A percentile compares a stretch with the other conserved stretches of the same genome.
Evolutionary conservation across 352 stramenopile genomes (phyloP).

Genomic region (Pythium grandisporangium): DNA sequence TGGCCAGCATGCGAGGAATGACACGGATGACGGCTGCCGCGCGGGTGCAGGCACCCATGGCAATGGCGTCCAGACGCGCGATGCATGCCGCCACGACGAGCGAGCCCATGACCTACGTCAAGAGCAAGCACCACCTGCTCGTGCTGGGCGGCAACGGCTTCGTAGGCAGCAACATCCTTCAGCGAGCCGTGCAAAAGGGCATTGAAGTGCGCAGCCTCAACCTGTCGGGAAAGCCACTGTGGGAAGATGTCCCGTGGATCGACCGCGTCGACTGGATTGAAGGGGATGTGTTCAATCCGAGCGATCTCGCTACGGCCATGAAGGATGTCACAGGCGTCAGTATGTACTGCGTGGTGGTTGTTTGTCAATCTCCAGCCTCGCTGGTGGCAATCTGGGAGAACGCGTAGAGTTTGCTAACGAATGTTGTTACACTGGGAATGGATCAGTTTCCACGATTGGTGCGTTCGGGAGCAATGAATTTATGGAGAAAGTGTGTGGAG

Average conservation of each 20-base stretch:
- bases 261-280: slow-evolving; percentile 83
- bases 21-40: too few species aligned
- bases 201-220: slow-evolving; percentile 85
- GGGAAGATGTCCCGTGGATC: slow-evolving; percentile 71
- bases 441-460: slow-evolving; percentile 76
- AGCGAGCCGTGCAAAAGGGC: slow-evolving; percentile 80
- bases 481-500: slow-evolving; percentile 86
- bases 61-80: too few species aligned
- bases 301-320: slow-evolving; percentile 53
- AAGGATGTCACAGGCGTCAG: slow-evolving; percentile 72
- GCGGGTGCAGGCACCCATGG: too few species aligned
- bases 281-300: slow-evolving; percentile 77
- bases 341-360: slow-evolving; percentile 19
- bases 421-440: not conserved
- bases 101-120: slow-evolving; percentile 21
- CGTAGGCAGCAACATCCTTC: slow-evolving; percentile 86
- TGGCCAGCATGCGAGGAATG: too few species aligned
- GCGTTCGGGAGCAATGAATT: slow-evolving; percentile 83
- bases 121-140: slow-evolving; percentile 68
- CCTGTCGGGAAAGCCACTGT: slow-evolving; percentile 70
- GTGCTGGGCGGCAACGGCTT: slow-evolving; percentile 87
- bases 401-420: too few species aligned
- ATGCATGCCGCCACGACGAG: slow-evolving; percentile 20
- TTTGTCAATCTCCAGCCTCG: not conserved
- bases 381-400: too few species aligned